These are phyloP conservation scores for Phyllosticta citribraziliensis DNA, from an alignment of 2,329 filamentous ascomycete genomes.

Conservation along the genomic window DNA sequence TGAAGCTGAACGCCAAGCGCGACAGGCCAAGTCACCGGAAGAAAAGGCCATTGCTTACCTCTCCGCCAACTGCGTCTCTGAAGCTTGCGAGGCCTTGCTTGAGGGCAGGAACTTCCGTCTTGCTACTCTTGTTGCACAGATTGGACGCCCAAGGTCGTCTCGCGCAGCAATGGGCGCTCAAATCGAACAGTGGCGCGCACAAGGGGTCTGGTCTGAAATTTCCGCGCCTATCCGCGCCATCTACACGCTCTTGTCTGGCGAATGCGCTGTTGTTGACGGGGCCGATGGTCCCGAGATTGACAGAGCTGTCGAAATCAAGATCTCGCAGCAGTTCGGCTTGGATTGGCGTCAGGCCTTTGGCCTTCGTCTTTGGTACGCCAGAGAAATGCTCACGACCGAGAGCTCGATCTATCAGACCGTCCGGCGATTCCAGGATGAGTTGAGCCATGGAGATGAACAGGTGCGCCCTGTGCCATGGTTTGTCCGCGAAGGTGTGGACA, in stretches of 20 bases:
- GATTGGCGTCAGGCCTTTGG: slow-evolving; percentile 94
- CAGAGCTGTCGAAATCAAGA: slow-evolving; percentile 65
- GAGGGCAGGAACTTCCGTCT: slow-evolving; percentile 71
- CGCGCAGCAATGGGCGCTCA: slow-evolving; percentile 71
- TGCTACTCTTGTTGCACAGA: slow-evolving; percentile 73
- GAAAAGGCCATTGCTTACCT: slow-evolving; percentile 77
- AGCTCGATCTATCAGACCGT: slow-evolving; percentile 63
- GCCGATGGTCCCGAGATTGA: slow-evolving; percentile 63
- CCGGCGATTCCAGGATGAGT: slow-evolving; percentile 60
- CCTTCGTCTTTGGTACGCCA: slow-evolving; percentile 77
- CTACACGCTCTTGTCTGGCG: slow-evolving; percentile 82
- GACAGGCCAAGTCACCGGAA: slow-evolving; percentile 55
- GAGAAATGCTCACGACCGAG: slow-evolving; percentile 34
- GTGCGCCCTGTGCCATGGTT: slow-evolving; percentile 66
- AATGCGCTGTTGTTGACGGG: slow-evolving; percentile 74
- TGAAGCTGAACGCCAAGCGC: slow-evolving; percentile 36
- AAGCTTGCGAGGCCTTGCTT: slow-evolving; percentile 72
- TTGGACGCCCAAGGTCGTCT: slow-evolving; percentile 57
- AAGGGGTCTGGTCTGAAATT: slow-evolving; percentile 81
- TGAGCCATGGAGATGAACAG: slow-evolving; percentile 58
- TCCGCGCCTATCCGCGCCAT: slow-evolving; percentile 72
- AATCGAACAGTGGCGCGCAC: slow-evolving; percentile 72
- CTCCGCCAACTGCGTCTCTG: slow-evolving; percentile 65
- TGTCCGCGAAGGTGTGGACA: slow-evolving; percentile 47
- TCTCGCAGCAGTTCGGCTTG: slow-evolving; percentile 73